Evolutionary conservation across 2,329 filamentous ascomycete genomes (phyloP), one percentile per base, ranked within the genome.

Genomic region (Neonectria magnoliae): DNA sequence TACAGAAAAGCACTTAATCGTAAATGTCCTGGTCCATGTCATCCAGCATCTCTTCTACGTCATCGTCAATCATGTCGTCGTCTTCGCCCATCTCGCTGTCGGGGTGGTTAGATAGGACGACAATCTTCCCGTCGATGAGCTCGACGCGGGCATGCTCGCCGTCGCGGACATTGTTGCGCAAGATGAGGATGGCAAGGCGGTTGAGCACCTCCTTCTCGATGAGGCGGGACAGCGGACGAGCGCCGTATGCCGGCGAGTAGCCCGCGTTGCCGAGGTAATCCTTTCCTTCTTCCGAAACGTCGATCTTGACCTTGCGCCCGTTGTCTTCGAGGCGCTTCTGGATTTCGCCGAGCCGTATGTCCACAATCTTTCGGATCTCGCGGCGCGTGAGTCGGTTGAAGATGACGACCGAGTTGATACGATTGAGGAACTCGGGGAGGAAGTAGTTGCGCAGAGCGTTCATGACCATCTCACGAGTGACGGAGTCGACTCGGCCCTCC

Each of bases 191-290:
- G 2, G 96, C 96, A 68, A 99, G 84, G 54, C 91, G 90, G 81
- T 99, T 99, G 74, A 99, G 89, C 3, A 99, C 93, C 80, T 99
- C 96, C 81, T 96, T 96, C 84, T 99, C 96, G 72, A 99, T 98
- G 64, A 99, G 88, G 57, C 96, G 88, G 18, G 91, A 89, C 22
- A 99, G 83, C 38, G 96, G 96, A 62, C 96, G 88, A 44, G 96
- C 96, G 79, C 96, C 96, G 75, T 99, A 99, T 1, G 93, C 94
- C 1, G 96, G 96, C 14, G 93, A 97, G 83, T 99, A 99, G 10
- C 96, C 96, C 1, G 94, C 92, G 44, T 88, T 89, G 73, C 94
- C 96, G 9, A 99, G 88, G 79, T 97, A 98, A 76, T 98, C 94
- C 77, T 95, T 96, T 75, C 96, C 96, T 66, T 93, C 92, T 1